phyloP scores from a whole-genome alignment of 768 basidiomycete species.

The Auricularia sp. region DNA sequence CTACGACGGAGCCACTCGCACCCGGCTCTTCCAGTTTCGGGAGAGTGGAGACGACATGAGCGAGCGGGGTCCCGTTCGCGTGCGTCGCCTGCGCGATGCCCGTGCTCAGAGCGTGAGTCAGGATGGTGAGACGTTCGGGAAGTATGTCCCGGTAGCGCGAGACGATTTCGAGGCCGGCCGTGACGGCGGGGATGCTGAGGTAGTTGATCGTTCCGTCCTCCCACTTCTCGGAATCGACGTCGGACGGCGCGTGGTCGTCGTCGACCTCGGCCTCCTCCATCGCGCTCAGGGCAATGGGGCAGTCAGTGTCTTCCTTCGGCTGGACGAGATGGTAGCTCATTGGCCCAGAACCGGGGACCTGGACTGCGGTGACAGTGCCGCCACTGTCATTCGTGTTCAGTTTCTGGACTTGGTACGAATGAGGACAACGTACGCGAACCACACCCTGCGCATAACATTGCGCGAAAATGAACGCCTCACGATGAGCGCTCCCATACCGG shows the following conservation, averaged over 20 bases:
- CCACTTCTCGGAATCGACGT: neutral
- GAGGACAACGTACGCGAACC: neutral
- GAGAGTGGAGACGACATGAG: slow-evolving; percentile 57
- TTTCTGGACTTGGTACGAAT: slow-evolving; percentile 35
- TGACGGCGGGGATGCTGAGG: slow-evolving; percentile 61
- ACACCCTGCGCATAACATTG: neutral
- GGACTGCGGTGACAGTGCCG: slow-evolving; percentile 72
- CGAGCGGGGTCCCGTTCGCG: slow-evolving; percentile 43
- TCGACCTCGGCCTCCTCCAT: neutral
- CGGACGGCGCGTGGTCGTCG: neutral
- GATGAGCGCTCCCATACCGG: slow-evolving; percentile 8
- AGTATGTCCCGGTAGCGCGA: slow-evolving; percentile 72
- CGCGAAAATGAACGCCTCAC: slow-evolving; percentile 34
- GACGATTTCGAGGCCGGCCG: slow-evolving; percentile 66
- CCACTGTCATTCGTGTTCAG: slow-evolving; percentile 28
- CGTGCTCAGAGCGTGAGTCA: slow-evolving; percentile 49
- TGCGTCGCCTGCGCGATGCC: slow-evolving; percentile 53
- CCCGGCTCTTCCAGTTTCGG: slow-evolving; percentile 58
- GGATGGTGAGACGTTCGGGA: slow-evolving; percentile 59
- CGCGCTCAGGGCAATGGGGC: neutral
- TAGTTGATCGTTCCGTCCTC: slow-evolving; percentile 86
- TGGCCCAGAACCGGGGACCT: slow-evolving; percentile 53
- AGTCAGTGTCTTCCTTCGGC: neutral
- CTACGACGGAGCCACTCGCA: slow-evolving; percentile 31
- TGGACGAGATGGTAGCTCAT: neutral